Conservation (phyloP, 2,329 filamentous ascomycete species). For the Xylariaceae sp. region DNA sequence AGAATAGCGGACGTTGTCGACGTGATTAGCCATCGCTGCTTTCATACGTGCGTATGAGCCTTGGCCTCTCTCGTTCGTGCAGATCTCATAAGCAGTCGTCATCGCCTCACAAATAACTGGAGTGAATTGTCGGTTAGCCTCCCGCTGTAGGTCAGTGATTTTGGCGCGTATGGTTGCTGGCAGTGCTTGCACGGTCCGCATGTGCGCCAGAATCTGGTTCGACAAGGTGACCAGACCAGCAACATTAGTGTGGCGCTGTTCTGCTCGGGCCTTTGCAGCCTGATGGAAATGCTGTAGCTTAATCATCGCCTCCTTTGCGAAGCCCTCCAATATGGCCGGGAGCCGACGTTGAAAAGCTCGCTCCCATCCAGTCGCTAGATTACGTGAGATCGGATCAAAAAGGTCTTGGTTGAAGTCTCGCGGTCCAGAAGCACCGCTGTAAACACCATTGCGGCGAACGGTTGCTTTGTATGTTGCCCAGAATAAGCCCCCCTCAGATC, state of each 20-base stretch:
- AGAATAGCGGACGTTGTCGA: constrained; percentile 45
- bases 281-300: constrained; percentile 36
- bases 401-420: constrained; percentile 39
- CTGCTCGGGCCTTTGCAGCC: constrained; percentile 30
- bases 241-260: constrained; percentile 29
- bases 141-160: constrained; percentile 55
- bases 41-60: constrained; percentile 62
- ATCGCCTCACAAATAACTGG: constrained; percentile 56
- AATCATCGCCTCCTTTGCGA: constrained; percentile 25
- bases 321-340: constrained; percentile 30
- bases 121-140: constrained; percentile 60
- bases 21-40: constrained; percentile 51
- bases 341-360: constrained; percentile 35
- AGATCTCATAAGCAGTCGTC: constrained; percentile 53
- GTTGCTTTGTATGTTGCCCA: constrained; percentile 63
- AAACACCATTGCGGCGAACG: constrained; percentile 40
- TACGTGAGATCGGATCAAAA: constrained; percentile 35
- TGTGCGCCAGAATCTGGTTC: constrained; percentile 49
- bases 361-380: constrained; percentile 39
- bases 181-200: constrained; percentile 47
- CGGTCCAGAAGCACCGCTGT: constrained; percentile 37
- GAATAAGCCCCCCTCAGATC: constrained; percentile 52
- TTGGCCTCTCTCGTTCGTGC: constrained; percentile 49
- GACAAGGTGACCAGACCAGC: constrained; percentile 43
- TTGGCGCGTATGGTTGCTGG: constrained; percentile 40